Base-by-base conservation (phyloP, 352 stramenopile genomes). In the Phytophthora chlamydospora region DNA sequence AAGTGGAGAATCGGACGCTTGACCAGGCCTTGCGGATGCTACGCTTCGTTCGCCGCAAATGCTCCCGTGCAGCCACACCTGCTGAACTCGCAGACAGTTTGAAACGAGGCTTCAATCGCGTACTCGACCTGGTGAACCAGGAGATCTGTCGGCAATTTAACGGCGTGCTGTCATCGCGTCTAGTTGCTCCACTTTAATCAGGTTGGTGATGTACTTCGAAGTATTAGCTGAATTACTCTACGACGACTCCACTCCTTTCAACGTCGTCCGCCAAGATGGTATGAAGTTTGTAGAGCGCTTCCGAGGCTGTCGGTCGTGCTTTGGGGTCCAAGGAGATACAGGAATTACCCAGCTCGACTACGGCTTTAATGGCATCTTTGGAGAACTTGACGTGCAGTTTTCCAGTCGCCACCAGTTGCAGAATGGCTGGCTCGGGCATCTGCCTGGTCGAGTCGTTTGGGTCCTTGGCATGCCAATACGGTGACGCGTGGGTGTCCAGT, bases 31-130 rank as follows among this genome's bases (percentile, higher is more conserved):
- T 91, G 24, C 65, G 76, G 4, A 94, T 92, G 83, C 71, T 92
- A 29, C 80, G 85, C 10, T 94, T 78, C 47, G 45, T 90, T 46
- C 81, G 83, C 10, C 78, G 85, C 6, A 91, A 89, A 52, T 90
- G 82, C 60, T 60, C 59, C 24, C 54, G 40, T 43, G 19, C n/a
- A 32, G n/a, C 29, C 13, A 54, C 5, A 9, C n/a, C 36, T 3
- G 17, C 17, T 12, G 24, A 43, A 2, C 19, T 66, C 27, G n/a
- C n/a, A 27, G 35, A 61, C 4, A 7, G 52, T 10, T 41, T 78
- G 29, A 51, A 71, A 27, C 38, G 14, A 21, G 71, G 80, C 5
- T 93, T 90, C 40, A 93, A 91, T n/a, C 62, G 74, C 13, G 59
- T 93, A 24, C 65, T 93, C 4, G 32, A 71, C 5, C 81, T 88